Base-by-base conservation (phyloP, 2,329 filamentous ascomycete genomes). In the Calonectria naviculata region DNA sequence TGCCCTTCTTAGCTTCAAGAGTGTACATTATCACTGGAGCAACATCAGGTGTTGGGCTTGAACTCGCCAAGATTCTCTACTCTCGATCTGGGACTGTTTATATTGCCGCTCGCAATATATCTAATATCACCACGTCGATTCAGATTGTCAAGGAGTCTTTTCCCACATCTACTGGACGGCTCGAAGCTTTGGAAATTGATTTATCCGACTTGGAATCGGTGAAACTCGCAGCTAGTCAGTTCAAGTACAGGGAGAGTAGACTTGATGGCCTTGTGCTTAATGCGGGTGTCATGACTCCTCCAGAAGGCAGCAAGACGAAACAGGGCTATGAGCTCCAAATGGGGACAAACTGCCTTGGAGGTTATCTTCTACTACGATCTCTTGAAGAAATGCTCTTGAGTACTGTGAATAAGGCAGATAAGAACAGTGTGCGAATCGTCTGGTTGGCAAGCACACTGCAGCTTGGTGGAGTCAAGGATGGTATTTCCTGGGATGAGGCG, bases 21-120 rank as follows among this genome's bases (percentile, higher is more conserved):
- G 65, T 74, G 26, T 75, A 74, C 65, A 74, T 77, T 46, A 62
- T 75, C 41, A 76, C 75, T 2, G 70, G 75, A 21, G 72, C 73
- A 56, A 74, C 75, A 24, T 74, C 73, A 17, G 72, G 65, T 6
- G 68, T 76, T 42, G 74, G 73, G 5, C 49, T 74, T 8, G 71
- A 76, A 28, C 61, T 76, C 2, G 61, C 74, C 12, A 76, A 76
- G 34, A 74, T 76, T 5, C 65, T 75, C 17, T 76, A 74, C 64
- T 76, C 65, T 0, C 58, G 58, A 13, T 72, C 65, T n/a, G 74
- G 65, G 7, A 70, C 52, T 13, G 36, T 75, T 5, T 76, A 76
- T 15, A 56, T 75, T 19, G 73, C 73, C 19, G 67, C 73, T 19
- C 54, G 75, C 24, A 75, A 44, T 17, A 9, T 46, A 24, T 28